A percentile compares a stretch with the other conserved stretches of the same genome.
These are phyloP conservation scores for Marsdenia floribunda DNA, from an alignment of 257 asterid species.

Conservation along the genomic window DNA sequence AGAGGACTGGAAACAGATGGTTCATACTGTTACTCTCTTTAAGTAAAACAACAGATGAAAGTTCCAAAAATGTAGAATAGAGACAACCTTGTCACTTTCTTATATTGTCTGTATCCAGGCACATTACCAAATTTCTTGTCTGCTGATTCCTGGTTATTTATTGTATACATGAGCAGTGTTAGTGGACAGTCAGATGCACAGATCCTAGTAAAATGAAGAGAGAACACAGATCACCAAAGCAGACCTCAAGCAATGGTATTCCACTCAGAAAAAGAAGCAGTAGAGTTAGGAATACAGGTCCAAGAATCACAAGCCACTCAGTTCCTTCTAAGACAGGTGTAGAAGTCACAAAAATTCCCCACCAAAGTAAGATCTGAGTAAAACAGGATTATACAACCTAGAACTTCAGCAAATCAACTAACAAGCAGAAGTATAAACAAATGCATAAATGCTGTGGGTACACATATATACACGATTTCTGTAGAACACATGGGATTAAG, in stretches of 20 bases:
- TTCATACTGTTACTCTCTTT: background rate
- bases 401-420: background rate
- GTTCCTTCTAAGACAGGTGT: slow-evolving; percentile 68
- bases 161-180: slow-evolving; percentile 6
- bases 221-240: background rate
- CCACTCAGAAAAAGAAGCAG: slow-evolving; percentile 91
- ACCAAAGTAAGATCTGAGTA: slow-evolving; percentile 84
- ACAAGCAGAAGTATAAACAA: background rate
- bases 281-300: slow-evolving; percentile 70
- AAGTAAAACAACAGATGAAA: background rate
- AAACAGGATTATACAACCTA: slow-evolving; percentile 5
- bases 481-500: too few relatives aligned
- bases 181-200: background rate
- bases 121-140: slow-evolving; percentile 71
- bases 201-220: background rate
- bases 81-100: slow-evolving; percentile 72
- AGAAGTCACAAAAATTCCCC: slow-evolving; percentile 94
- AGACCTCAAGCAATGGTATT: slow-evolving; percentile 85
- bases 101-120: slow-evolving; percentile 58
- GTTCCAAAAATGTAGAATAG: slow-evolving; percentile 3
- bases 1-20: slow-evolving; percentile 72
- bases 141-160: slow-evolving; percentile 55
- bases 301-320: slow-evolving; percentile 85
- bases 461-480: too few relatives aligned
- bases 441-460: background rate